phyloP scores from a whole-genome alignment of 1,284 basidiomycete genomes.

The Uromyces viciae-fabae region DNA sequence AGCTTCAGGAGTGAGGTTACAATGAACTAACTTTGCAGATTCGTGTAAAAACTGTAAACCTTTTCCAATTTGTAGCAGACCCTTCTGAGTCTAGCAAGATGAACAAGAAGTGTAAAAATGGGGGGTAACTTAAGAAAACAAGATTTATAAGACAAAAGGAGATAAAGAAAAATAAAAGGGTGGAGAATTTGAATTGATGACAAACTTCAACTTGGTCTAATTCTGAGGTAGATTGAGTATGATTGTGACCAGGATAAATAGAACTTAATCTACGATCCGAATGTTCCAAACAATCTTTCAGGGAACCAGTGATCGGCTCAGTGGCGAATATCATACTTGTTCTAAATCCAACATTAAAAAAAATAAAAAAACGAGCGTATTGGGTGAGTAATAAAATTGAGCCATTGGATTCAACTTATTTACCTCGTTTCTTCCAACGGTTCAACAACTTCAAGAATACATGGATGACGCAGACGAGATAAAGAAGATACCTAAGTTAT shows the following conservation, averaged over 20 bases:
- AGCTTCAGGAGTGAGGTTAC: constrained; percentile 78
- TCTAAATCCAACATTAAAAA: constrained; percentile 47
- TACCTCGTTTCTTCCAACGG: constrained; percentile 86
- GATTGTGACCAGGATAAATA: constrained; percentile 53
- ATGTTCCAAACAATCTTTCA: constrained; percentile 65
- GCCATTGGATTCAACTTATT: neutral
- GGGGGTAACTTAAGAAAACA: too few relatives aligned
- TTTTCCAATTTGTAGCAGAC: constrained; percentile 86
- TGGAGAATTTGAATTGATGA: constrained; percentile 46
- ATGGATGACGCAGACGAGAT: constrained; percentile 83
- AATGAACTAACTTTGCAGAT: constrained; percentile 84
- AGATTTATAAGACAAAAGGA: too few relatives aligned
- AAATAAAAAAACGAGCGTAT: too few relatives aligned
- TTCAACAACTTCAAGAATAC: constrained; percentile 95
- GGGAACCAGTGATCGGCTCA: constrained; percentile 74
- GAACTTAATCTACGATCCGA: constrained; percentile 59
- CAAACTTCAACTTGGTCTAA: constrained; percentile 83
- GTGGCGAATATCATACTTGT: constrained; percentile 87
- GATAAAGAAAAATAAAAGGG: constrained; percentile 9
- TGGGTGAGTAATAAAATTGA: neutral
- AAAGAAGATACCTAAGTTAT: constrained; percentile 71
- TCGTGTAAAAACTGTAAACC: constrained; percentile 87
- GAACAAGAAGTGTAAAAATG: constrained; percentile 45
- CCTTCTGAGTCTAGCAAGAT: constrained; percentile 81
- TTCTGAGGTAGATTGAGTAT: constrained; percentile 60